phyloP scores from a whole-genome alignment of 345 rosid species.

The Lepidium sativum region DNA sequence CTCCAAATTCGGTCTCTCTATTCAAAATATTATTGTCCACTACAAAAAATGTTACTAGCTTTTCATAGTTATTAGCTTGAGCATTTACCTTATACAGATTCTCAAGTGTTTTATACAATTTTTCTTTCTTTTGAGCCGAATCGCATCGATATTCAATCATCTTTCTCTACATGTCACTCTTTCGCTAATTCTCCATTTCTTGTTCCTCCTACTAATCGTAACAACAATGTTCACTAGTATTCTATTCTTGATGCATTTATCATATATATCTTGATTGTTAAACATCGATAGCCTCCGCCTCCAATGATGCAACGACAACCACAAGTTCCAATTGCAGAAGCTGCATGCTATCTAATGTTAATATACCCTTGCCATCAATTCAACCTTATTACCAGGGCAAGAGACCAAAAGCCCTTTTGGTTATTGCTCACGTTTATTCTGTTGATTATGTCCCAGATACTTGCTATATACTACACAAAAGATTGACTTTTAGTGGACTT shows the following conservation, averaged over 20 bases:
- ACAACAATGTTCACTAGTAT: no score
- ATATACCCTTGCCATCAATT: background rate
- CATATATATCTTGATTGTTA: background rate
- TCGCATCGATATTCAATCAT: background rate
- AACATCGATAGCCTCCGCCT: background rate
- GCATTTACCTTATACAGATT: background rate
- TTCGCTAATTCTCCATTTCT: background rate
- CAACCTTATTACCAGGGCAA: background rate
- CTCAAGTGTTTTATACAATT: background rate
- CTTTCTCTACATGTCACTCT: background rate
- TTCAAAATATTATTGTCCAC: conserved; percentile 12
- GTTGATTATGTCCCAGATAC: background rate
- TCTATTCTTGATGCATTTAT: background rate
- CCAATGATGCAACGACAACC: background rate
- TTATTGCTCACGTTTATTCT: background rate
- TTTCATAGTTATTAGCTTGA: background rate
- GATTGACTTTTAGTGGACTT: background rate
- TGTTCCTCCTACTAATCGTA: background rate
- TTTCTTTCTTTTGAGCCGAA: background rate
- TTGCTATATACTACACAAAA: conserved; percentile 1
- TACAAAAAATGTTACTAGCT: conserved; percentile 14
- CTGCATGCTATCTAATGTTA: background rate
- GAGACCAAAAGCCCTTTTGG: background rate
- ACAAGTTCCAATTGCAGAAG: conserved; percentile 3
- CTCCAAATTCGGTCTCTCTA: background rate